phyloP scores from a whole-genome alignment of 306 rosid genomes.

The Sechiopsis laciniata region DNA sequence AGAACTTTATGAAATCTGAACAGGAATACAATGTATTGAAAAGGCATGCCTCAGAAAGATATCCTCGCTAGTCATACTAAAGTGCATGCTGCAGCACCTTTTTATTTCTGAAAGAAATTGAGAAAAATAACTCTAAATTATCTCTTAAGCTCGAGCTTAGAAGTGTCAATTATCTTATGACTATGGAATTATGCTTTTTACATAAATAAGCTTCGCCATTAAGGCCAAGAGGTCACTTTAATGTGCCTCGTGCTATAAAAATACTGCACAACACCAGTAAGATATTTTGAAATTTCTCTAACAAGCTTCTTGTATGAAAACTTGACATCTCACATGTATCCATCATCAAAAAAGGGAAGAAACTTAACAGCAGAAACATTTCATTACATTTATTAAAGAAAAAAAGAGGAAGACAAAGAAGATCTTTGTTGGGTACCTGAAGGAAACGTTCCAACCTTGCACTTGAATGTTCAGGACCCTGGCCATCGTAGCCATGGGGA shows the following conservation, averaged over 20 bases:
- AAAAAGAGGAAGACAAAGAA: background rate
- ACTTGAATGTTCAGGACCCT: constrained; percentile 99
- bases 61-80: background rate
- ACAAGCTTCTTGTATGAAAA: background rate
- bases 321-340: background rate
- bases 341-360: background rate
- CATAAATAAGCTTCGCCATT: background rate
- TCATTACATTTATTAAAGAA: background rate
- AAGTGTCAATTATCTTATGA: background rate
- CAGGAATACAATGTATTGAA: too few species aligned
- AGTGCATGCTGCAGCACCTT: background rate
- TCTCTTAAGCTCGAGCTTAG: background rate
- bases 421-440: constrained; percentile 44
- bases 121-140: background rate
- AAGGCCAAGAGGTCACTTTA: background rate
- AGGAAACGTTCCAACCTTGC: constrained; percentile 87
- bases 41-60: too few species aligned
- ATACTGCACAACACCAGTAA: background rate
- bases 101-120: background rate
- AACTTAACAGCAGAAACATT: background rate
- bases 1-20: background rate
- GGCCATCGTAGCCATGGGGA: constrained; percentile 97
- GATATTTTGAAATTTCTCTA: background rate
- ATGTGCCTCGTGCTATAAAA: background rate
- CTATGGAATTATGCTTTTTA: background rate